These are phyloP conservation scores for Sonneratia caseolaris DNA, from an alignment of 345 rosid genomes.

Conservation along the genomic window DNA sequence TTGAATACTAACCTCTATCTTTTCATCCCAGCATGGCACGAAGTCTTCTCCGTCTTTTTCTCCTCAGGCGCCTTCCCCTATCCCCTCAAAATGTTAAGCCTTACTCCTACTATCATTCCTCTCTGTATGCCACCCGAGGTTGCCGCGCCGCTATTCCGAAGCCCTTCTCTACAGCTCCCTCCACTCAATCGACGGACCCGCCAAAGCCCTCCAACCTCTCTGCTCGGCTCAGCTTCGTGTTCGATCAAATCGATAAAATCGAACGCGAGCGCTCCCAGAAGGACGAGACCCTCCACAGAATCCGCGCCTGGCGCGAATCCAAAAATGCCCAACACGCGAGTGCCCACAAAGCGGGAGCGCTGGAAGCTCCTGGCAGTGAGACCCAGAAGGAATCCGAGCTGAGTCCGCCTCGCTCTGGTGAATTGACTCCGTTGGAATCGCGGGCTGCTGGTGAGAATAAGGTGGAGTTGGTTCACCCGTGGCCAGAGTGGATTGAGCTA, in stretches of 20 bases:
- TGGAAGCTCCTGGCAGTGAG: not conserved
- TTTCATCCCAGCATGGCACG: not conserved
- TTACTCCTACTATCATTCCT: not conserved
- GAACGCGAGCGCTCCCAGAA: slow-evolving; percentile 49
- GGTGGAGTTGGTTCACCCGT: slow-evolving; percentile 68
- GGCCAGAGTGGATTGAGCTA: slow-evolving; percentile 98
- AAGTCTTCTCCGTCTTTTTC: not conserved
- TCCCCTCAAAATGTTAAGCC: not conserved
- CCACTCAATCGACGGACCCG: slow-evolving; percentile 16
- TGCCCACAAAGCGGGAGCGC: not conserved
- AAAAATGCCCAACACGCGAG: slow-evolving; percentile 20
- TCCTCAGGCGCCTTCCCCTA: not conserved
- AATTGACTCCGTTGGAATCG: not conserved
- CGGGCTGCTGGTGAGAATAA: slow-evolving; percentile 2
- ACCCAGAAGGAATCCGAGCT: not conserved
- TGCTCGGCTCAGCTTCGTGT: slow-evolving; percentile 79
- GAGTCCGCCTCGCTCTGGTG: not conserved
- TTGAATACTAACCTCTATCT: not conserved
- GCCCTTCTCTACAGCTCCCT: slow-evolving; percentile 10
- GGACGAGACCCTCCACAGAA: slow-evolving; percentile 69
- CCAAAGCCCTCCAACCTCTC: slow-evolving; percentile 69
- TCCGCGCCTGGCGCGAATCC: slow-evolving; percentile 88
- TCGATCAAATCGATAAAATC: slow-evolving; percentile 79
- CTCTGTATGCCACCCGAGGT: not conserved
- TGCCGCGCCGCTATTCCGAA: not conserved